A percentile compares a stretch with the other conserved stretches of the same genome.
Evolutionary conservation across 2,329 filamentous ascomycete genomes (phyloP).

Genomic region (Didymella glomerata): DNA sequence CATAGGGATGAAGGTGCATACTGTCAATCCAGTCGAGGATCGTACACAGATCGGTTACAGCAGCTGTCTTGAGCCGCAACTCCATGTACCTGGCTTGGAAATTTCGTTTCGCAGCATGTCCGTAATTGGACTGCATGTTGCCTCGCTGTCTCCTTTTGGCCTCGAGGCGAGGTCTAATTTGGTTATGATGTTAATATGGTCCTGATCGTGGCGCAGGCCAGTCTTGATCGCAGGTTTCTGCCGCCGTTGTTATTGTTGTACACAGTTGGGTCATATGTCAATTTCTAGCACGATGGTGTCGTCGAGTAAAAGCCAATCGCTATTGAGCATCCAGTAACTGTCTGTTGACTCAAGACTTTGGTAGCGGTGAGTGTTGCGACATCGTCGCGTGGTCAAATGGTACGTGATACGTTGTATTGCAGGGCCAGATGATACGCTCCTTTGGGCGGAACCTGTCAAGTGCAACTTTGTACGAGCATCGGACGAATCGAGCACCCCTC

Average conservation of each 20-base stretch:
- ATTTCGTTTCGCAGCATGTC: not conserved
- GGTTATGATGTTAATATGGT: not conserved
- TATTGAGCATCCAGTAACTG: conserved; percentile 1
- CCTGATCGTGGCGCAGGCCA: not conserved
- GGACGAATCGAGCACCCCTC: conserved; percentile 20
- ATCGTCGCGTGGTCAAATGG: conserved; percentile 12
- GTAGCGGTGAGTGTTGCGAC: conserved; percentile 22
- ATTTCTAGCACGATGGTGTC: not conserved
- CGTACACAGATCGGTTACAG: conserved; percentile 17
- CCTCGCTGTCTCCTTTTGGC: not conserved
- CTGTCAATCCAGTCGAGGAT: conserved; percentile 13
- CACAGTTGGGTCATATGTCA: conserved; percentile 6
- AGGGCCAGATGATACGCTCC: conserved; percentile 18
- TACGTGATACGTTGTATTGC: conserved; percentile 21
- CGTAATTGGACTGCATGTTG: not conserved
- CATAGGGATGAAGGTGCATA: conserved; percentile 11
- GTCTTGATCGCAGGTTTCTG: conserved; percentile 1
- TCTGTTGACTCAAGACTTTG: not conserved
- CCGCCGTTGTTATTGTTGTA: conserved; percentile 3
- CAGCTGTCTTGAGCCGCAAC: not conserved
- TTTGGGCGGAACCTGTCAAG: conserved; percentile 11
- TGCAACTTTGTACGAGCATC: conserved; percentile 13
- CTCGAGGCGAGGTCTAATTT: not conserved
- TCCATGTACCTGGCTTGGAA: not conserved
- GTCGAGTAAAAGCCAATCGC: conserved; percentile 1